phyloP scores from a whole-genome alignment of 768 basidiomycete genomes.

The Podaxis sp. region DNA sequence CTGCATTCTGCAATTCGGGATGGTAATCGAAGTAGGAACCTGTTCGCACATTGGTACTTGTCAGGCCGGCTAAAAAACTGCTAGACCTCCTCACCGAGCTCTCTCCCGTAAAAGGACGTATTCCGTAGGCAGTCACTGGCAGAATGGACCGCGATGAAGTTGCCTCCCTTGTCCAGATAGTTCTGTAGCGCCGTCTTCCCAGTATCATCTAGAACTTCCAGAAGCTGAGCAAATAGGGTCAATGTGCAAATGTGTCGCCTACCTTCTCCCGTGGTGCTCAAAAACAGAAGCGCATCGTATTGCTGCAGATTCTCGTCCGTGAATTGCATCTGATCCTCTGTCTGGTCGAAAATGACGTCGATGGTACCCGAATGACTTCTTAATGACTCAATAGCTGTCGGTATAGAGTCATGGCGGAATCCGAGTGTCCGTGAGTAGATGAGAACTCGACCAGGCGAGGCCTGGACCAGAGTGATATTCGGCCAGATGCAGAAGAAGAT shows the following conservation, averaged over 20 bases:
- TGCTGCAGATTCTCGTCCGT: constrained; percentile 49
- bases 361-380: constrained; percentile 43
- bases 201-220: constrained; percentile 54
- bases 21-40: constrained; percentile 76
- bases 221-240: neutral
- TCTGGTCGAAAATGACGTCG: constrained; percentile 57
- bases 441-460: constrained; percentile 40
- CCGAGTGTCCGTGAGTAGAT: constrained; percentile 62
- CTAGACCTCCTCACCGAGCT: constrained; percentile 46
- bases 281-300: constrained; percentile 70
- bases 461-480: constrained; percentile 15
- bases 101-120: constrained; percentile 53
- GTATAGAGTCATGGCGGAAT: constrained; percentile 77
- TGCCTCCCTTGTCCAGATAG: constrained; percentile 69
- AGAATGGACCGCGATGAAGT: constrained; percentile 69
- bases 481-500: constrained; percentile 12
- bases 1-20: constrained; percentile 62
- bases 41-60: constrained; percentile 20
- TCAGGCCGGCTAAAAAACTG: neutral
- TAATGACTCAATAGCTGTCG: constrained; percentile 61
- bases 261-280: constrained; percentile 72
- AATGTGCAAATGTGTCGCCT: constrained; percentile 17
- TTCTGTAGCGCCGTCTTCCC: constrained; percentile 63
- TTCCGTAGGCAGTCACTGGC: constrained; percentile 61
- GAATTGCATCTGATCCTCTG: constrained; percentile 62